Conservation (phyloP, 169 alveolate species). For the Plasmodium fragile region DNA sequence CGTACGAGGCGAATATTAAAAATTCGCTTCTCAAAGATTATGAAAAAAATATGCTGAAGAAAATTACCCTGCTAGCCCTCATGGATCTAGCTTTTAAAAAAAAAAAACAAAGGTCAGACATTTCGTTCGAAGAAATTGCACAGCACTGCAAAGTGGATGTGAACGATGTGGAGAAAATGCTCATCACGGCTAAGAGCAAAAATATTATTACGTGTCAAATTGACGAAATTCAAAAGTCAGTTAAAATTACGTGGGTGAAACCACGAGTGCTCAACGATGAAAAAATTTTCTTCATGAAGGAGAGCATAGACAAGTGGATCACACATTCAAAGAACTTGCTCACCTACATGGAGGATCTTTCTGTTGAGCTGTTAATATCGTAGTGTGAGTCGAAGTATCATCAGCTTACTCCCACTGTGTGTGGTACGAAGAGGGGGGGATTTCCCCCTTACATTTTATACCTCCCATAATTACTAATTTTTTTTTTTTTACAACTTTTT, state of each 20-base stretch:
- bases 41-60: conserved; percentile 77
- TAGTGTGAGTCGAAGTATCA: neutral
- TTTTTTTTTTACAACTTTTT: neutral
- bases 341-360: conserved; percentile 76
- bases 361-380: conserved; percentile 51
- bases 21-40: conserved; percentile 68
- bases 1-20: conserved; percentile 32
- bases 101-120: conserved; percentile 82
- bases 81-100: conserved; percentile 86
- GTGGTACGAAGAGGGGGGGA: neutral
- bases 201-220: conserved; percentile 82
- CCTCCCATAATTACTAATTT: neutral
- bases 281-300: conserved; percentile 39
- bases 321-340: conserved; percentile 27
- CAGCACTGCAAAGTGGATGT: conserved; percentile 81
- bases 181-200: conserved; percentile 84
- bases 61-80: conserved; percentile 83
- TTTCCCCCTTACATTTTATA: neutral
- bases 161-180: conserved; percentile 82
- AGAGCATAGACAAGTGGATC: conserved; percentile 58
- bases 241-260: conserved; percentile 86
- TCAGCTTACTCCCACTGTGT: neutral
- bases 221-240: conserved; percentile 81
- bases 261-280: conserved; percentile 83
- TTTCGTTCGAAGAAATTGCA: conserved; percentile 83